Percentiles rank a stretch among this genome's conserved stretches.
phyloP scores from a whole-genome alignment of 2,329 filamentous ascomycete species.

The Neopestalotiopsis rosae region DNA sequence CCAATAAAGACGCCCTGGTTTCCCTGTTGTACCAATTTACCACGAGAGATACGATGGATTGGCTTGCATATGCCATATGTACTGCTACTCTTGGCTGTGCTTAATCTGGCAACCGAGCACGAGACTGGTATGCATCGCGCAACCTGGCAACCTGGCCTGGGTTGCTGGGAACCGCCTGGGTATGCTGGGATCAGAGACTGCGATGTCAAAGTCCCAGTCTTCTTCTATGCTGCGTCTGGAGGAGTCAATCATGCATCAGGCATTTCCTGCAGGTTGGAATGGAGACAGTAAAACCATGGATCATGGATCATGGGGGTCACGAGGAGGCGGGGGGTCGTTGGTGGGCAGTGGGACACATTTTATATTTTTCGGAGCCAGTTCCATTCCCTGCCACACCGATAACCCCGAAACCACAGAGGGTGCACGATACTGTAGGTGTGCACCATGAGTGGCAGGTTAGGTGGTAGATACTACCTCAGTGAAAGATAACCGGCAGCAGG shows the following conservation, averaged over 20 bases:
- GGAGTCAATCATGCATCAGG: not conserved
- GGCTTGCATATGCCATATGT: not conserved
- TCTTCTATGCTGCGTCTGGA: not conserved
- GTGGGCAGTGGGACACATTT: not conserved
- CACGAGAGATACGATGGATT: not conserved
- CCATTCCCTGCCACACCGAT: not conserved
- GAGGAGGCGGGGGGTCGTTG: not conserved
- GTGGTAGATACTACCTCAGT: too few species aligned
- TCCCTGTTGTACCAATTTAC: not conserved
- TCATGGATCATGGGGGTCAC: not conserved
- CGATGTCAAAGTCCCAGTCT: not conserved
- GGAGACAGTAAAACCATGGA: too few species aligned
- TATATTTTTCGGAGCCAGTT: not conserved
- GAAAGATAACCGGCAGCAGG: too few species aligned
- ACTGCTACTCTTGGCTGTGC: not conserved
- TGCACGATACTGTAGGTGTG: not conserved
- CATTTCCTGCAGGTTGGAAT: not conserved
- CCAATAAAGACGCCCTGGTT: not conserved
- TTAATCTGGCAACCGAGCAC: slow-evolving; percentile 5
- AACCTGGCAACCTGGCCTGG: not conserved
- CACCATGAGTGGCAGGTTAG: not conserved
- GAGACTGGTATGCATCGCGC: not conserved
- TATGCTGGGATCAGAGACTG: not conserved
- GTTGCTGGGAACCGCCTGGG: too few species aligned
- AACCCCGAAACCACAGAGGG: not conserved